Evolutionary conservation across 2,329 filamentous ascomycete species (phyloP), one percentile per base, ranked within the genome.

Genomic region (Colletotrichum sp.): DNA sequence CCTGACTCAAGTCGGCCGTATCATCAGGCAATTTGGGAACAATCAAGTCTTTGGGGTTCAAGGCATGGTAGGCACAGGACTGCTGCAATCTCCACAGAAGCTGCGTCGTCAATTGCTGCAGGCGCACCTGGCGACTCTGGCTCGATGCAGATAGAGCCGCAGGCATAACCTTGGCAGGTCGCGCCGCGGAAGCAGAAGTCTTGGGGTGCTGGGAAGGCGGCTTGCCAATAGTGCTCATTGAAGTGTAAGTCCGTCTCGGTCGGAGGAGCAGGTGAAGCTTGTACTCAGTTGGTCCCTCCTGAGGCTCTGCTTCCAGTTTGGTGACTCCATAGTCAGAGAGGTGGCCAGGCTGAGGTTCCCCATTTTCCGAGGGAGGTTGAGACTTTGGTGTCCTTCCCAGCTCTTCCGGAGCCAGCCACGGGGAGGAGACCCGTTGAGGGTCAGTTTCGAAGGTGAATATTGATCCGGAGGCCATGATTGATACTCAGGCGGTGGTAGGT

Each of bases 391-490:
- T 84, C 66, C 82, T 85, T 70, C 83, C 84, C 32, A 85, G 78
- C 55, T 87, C 87, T 52, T 88, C 86, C 1, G 93, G 90, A 13
- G 89, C 91, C 67, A 94, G 90, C 97, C 97, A 99, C 18, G 97
- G 97, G 21, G 96, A 98, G 16, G 94, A 94, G 43, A 98, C 95
- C 83, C 95, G 89, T 3, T 95, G 95, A 61, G 96, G 95, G 78
- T 98, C 94, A 4, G 95, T 93, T 77, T 98, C 95, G 83, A 95
- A 99, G 0, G 96, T 98, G 83, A 99, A 99, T 79, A 99, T 95
- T 10, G 96, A 98, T 75, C 97, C 96, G 15, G 96, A 98, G 74
- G 97, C 96, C 95, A 97, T 97, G 8, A 30, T 68, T 70, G 12
- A 79, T 36, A 28, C 48, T 56, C 38, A 32, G 15, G 30, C 24